phyloP scores from a whole-genome alignment of 495 filamentous ascomycete species.

The Annulohypoxylon maeteangense region DNA sequence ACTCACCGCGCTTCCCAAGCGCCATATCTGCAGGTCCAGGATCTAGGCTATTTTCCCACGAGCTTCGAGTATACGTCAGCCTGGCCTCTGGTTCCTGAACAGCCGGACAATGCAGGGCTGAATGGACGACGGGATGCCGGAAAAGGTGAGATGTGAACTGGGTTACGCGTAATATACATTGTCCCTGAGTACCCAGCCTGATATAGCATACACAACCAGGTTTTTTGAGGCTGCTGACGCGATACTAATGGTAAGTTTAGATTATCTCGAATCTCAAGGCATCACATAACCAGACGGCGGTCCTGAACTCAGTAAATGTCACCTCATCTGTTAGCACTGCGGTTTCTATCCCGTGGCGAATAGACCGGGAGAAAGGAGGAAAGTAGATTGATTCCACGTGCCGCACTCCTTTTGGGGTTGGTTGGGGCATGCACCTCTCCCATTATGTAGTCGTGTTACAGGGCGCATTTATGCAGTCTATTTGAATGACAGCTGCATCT shows the following conservation, averaged over 20 bases:
- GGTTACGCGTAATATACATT: constrained; percentile 11
- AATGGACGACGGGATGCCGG: constrained; percentile 15
- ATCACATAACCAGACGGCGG: constrained; percentile 10
- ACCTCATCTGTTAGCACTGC: constrained; percentile 22
- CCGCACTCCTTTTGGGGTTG: constrained; percentile 32
- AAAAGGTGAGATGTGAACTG: neutral
- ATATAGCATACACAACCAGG: constrained; percentile 24
- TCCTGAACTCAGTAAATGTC: constrained; percentile 27
- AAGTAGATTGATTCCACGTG: constrained; percentile 46
- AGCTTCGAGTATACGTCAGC: constrained; percentile 15
- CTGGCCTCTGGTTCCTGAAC: constrained; percentile 19
- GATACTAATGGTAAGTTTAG: constrained; percentile 12
- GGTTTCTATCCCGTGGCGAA: constrained; percentile 43
- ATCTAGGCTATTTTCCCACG: constrained; percentile 24
- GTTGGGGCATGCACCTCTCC: constrained; percentile 14
- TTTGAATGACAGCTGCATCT: constrained; percentile 36
- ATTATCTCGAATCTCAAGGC: constrained; percentile 24
- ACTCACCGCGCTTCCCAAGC: constrained; percentile 26
- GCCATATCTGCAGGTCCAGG: constrained; percentile 19
- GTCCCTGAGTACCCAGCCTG: constrained; percentile 12
- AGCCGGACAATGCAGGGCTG: neutral
- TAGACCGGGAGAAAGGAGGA: constrained; percentile 34
- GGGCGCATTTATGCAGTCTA: constrained; percentile 24
- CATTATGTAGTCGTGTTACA: constrained; percentile 24
- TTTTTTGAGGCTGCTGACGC: constrained; percentile 12